Evolutionary conservation across 305 asterid species (phyloP).

Genomic region (Rubia balearica): DNA sequence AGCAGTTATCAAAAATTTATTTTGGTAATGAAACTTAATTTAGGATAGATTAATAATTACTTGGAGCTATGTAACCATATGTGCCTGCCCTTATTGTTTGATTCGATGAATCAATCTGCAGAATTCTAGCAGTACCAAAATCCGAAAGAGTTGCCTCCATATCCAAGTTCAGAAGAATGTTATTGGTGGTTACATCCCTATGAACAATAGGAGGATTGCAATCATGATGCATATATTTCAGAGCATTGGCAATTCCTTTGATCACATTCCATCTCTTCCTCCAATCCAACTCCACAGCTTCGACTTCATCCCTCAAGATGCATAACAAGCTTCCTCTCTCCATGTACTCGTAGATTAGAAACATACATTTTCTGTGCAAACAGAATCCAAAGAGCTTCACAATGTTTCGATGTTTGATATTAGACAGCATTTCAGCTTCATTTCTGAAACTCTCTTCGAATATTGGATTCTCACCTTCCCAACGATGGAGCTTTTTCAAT

Average conservation of each 20-base stretch:
- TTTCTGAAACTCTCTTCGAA: conserved; percentile 16
- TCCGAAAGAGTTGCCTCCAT: background rate
- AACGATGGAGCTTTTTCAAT: background rate
- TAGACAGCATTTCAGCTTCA: conserved; percentile 26
- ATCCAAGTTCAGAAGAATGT: background rate
- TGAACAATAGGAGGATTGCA: background rate
- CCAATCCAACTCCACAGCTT: background rate
- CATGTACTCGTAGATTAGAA: background rate
- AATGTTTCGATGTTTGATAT: conserved; percentile 21
- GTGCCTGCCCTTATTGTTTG: background rate
- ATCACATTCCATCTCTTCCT: background rate
- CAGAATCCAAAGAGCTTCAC: background rate
- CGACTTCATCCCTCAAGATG: background rate
- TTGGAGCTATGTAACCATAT: background rate
- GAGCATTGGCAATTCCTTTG: background rate
- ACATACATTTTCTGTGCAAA: background rate
- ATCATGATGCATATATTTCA: background rate
- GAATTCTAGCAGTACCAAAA: background rate
- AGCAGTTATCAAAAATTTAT: background rate
- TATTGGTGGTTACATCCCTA: conserved; percentile 1
- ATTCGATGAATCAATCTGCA: background rate
- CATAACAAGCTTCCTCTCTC: background rate
- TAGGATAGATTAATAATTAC: background rate
- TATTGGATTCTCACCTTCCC: background rate
- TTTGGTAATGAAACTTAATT: background rate